Evolutionary conservation across 441 rosid genomes (phyloP).

Genomic region (Populus hybrid): DNA sequence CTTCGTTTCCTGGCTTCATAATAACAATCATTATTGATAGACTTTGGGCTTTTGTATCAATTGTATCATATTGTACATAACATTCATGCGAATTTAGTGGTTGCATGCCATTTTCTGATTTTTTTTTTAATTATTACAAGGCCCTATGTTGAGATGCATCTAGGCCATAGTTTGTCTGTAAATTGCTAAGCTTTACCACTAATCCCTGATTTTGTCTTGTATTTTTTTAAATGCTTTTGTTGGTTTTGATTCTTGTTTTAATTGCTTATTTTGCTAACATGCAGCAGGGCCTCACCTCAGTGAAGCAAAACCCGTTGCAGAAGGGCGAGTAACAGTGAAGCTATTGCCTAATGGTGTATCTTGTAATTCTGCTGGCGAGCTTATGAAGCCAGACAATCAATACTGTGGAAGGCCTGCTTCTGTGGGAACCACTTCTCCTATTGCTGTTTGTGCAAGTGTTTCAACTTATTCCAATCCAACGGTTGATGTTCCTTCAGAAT

Average conservation of each 20-base stretch:
- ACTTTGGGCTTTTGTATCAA: background rate
- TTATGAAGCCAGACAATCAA: conserved; percentile 32
- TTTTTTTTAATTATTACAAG: background rate
- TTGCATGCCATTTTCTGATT: conserved; percentile 12
- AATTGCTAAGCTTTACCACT: background rate
- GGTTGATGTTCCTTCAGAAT: conserved; percentile 26
- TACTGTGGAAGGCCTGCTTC: conserved; percentile 33
- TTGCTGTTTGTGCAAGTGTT: conserved; percentile 32
- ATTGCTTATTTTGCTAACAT: conserved; percentile 17
- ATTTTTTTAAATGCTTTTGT: background rate
- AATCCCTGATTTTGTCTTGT: background rate
- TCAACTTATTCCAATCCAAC: conserved; percentile 30
- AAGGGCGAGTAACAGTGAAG: conserved; percentile 28
- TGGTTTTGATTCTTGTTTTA: background rate
- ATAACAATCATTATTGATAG: no score
- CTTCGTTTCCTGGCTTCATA: background rate
- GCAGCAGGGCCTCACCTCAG: conserved; percentile 35
- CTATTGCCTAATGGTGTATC: conserved; percentile 29
- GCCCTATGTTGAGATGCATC: background rate
- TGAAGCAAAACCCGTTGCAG: conserved; percentile 41
- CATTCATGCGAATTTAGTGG: background rate
- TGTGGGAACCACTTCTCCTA: conserved; percentile 24
- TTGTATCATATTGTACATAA: background rate
- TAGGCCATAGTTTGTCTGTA: background rate
- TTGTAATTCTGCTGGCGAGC: conserved; percentile 26